phyloP scores from a whole-genome alignment of 352 stramenopile genomes.

The Elongisporangium undulatum region DNA sequence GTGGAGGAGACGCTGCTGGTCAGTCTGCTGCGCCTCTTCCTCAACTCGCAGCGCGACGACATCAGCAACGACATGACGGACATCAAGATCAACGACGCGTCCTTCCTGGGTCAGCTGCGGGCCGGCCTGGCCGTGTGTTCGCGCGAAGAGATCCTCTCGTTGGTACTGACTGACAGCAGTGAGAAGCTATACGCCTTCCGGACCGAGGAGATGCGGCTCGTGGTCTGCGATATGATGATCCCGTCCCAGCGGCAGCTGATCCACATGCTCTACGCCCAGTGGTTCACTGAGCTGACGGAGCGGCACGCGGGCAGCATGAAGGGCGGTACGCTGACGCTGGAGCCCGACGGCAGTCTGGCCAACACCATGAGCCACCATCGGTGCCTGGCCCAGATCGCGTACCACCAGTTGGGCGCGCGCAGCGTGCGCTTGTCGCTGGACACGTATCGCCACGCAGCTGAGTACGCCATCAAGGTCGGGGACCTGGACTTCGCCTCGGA shows the following conservation, averaged over 20 bases:
- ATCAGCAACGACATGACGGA: slow-evolving; percentile 19
- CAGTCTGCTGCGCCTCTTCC: slow-evolving; percentile 48
- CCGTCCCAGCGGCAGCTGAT: not conserved
- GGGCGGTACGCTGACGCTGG: not conserved
- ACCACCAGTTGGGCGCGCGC: not conserved
- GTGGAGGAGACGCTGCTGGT: slow-evolving; percentile 53
- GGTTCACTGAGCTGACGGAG: not conserved
- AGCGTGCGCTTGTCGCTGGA: not conserved
- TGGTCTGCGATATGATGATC: not conserved
- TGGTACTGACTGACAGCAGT: not conserved
- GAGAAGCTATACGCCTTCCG: not conserved
- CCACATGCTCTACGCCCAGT: not conserved
- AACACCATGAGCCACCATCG: not conserved
- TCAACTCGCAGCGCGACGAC: slow-evolving; percentile 15
- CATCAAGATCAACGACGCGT: slow-evolving; percentile 24
- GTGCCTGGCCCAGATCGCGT: not conserved
- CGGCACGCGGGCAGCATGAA: not conserved
- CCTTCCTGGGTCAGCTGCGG: slow-evolving; percentile 40
- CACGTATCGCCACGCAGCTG: slow-evolving; percentile 50
- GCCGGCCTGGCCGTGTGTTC: slow-evolving; percentile 42
- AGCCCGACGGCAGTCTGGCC: not conserved
- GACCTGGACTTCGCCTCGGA: slow-evolving; percentile 65
- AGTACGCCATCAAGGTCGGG: slow-evolving; percentile 49
- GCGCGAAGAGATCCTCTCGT: slow-evolving; percentile 8
- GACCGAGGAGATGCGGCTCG: not conserved